Conservation (phyloP, 306 rosid species). For the cucumber (Cucumis sativus) region Cucumber_9930_V3 NC_026660.2:21608001-21608500, state of each 20-base stretch:
- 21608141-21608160: background rate
- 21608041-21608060: conserved; percentile 90
- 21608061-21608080: conserved; percentile 60
- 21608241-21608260: background rate
- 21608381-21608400: conserved; percentile 88
- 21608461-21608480: conserved; percentile 91
- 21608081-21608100: conserved; percentile 21
- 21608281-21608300: background rate
- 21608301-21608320: background rate
- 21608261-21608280: background rate
- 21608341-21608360: conserved; percentile 76
- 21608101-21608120: background rate
- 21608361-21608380: conserved; percentile 94
- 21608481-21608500: conserved; percentile 78
- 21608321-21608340: background rate
- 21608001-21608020: conserved; percentile 95
- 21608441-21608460: conserved; percentile 92
- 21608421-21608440: conserved; percentile 97
- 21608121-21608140: background rate
- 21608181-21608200: background rate
- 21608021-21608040: conserved; percentile 95
- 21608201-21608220: background rate
- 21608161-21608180: background rate
- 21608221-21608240: background rate
- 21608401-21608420: conserved; percentile 78